Conservation (phyloP, 345 rosid species). For the Citrus cavaleriei region DNA sequence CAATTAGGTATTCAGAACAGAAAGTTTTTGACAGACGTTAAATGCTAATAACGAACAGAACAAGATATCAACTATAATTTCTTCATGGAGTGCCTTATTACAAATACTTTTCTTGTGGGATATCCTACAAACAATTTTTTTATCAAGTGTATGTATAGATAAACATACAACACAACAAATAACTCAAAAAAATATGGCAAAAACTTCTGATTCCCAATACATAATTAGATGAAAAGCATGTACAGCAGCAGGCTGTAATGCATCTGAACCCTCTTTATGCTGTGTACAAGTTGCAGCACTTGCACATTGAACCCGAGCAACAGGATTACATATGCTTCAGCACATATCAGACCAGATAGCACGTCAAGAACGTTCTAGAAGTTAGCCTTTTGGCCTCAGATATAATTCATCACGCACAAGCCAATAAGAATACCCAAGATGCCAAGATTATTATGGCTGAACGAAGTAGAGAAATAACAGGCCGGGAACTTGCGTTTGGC, state of each 20-base stretch:
- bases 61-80: conserved; percentile 18
- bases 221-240: conserved; percentile 8
- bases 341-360: neutral
- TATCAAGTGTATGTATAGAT: conserved; percentile 5
- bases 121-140: conserved; percentile 22
- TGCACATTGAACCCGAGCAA: conserved; percentile 1
- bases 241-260: conserved; percentile 5
- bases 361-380: neutral
- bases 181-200: conserved; percentile 11
- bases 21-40: neutral
- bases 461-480: conserved; percentile 23
- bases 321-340: conserved; percentile 11
- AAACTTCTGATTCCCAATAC: conserved; percentile 12
- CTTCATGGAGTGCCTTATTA: conserved; percentile 22
- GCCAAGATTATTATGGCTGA: conserved; percentile 14
- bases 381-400: conserved; percentile 8
- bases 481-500: conserved; percentile 53
- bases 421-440: conserved; percentile 29
- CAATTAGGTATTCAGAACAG: neutral
- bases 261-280: conserved; percentile 19
- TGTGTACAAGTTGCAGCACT: conserved; percentile 7
- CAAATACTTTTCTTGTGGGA: conserved; percentile 21
- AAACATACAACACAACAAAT: conserved; percentile 8
- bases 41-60: conserved; percentile 7
- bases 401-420: conserved; percentile 28